phyloP scores from a whole-genome alignment of 495 filamentous ascomycete genomes.

The Aspergillus wentii region DNA sequence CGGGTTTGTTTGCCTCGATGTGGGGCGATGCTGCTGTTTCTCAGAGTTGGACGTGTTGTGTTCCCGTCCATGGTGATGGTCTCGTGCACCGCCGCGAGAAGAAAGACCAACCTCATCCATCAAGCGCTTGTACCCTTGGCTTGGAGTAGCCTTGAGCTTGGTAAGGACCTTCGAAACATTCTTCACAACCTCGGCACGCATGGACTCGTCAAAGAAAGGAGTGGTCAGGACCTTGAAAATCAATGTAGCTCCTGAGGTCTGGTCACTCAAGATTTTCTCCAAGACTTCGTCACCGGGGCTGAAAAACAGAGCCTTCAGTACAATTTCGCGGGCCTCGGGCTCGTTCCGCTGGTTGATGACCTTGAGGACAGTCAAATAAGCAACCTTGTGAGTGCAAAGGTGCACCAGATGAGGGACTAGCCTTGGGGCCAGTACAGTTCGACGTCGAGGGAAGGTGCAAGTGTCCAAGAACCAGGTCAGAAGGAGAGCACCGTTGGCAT shows the following conservation, averaged over 20 bases:
- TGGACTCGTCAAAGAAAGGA: conserved; percentile 92
- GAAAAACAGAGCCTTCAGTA: conserved; percentile 92
- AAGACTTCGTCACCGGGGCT: conserved; percentile 80
- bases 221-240: conserved; percentile 98
- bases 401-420: conserved; percentile 95
- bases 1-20: conserved; percentile 40
- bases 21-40: conserved; percentile 45
- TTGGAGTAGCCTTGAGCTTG: conserved; percentile 85
- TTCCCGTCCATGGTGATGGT: conserved; percentile 41
- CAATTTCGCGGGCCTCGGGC: conserved; percentile 84
- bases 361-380: conserved; percentile 94
- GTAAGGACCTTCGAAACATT: conserved; percentile 86
- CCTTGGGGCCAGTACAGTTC: conserved; percentile 86
- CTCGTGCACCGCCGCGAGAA: conserved; percentile 49
- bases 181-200: conserved; percentile 81
- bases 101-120: conserved; percentile 96
- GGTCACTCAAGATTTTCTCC: conserved; percentile 87
- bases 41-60: conserved; percentile 33
- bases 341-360: conserved; percentile 98
- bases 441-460: conserved; percentile 88
- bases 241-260: conserved; percentile 86
- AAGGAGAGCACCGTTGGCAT: conserved; percentile 89
- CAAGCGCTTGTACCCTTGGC: conserved; percentile 94
- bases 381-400: conserved; percentile 97
- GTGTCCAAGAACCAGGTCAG: conserved; percentile 99